phyloP scores from a whole-genome alignment of 305 asterid genomes.

The Plantago rigida region DNA sequence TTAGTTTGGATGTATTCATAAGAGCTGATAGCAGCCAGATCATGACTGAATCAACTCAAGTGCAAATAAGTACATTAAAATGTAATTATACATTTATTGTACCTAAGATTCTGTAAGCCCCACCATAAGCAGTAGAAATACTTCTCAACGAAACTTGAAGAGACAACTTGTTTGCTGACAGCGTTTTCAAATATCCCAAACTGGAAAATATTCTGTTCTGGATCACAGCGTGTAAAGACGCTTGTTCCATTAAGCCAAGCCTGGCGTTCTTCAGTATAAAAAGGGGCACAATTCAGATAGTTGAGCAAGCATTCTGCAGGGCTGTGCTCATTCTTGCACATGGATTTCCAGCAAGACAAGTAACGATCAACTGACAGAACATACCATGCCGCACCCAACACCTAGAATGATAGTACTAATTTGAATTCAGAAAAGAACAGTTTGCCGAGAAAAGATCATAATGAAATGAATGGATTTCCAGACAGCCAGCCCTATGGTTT shows the following conservation, averaged over 20 bases:
- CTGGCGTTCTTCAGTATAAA: conserved; percentile 25
- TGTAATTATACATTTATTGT: conserved; percentile 19
- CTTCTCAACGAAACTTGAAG: conserved; percentile 61
- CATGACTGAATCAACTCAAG: neutral
- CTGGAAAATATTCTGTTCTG: conserved; percentile 47
- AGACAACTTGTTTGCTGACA: conserved; percentile 63
- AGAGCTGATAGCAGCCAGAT: neutral
- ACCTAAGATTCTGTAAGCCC: conserved; percentile 95
- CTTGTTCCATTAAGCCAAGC: conserved; percentile 55
- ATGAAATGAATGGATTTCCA: too few relatives aligned
- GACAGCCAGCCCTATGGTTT: too few relatives aligned
- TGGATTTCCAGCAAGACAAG: conserved; percentile 78
- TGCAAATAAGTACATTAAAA: neutral
- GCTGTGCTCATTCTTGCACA: conserved; percentile 51
- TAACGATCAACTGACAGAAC: conserved; percentile 78
- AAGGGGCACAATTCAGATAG: conserved; percentile 51
- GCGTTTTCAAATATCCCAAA: conserved; percentile 78
- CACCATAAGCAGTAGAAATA: conserved; percentile 95
- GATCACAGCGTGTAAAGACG: conserved; percentile 64
- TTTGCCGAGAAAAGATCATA: too few relatives aligned
- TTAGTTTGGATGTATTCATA: too few relatives aligned
- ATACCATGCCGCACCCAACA: conserved; percentile 91
- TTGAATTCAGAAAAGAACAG: conserved; percentile 2
- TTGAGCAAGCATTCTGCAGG: conserved; percentile 46
- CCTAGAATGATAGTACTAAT: conserved; percentile 34